A percentile compares a stretch with the other conserved stretches of the same genome.
phyloP scores from a whole-genome alignment of 257 asterid genomes.

The Verbascum thapsus region DNA sequence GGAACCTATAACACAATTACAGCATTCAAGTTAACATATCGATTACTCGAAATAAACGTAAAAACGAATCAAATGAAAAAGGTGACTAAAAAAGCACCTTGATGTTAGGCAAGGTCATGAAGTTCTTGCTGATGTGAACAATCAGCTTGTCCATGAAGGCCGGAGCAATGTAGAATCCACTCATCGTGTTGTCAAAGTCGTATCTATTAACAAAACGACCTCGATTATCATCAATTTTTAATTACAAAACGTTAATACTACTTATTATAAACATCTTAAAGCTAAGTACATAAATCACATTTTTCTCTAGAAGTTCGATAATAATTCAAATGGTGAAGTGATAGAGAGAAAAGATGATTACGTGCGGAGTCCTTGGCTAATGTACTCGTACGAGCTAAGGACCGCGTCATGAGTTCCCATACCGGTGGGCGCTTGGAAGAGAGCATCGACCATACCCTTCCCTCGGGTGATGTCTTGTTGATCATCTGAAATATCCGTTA shows the following conservation, averaged over 20 bases:
- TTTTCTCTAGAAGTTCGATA: too few relatives aligned
- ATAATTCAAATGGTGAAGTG: too few relatives aligned
- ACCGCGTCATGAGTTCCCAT: slow-evolving; percentile 69
- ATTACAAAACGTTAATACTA: too few relatives aligned
- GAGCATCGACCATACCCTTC: slow-evolving; percentile 70
- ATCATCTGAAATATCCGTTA: slow-evolving; percentile 63
- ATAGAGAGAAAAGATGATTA: slow-evolving; percentile 27
- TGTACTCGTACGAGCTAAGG: slow-evolving; percentile 69
- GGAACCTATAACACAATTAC: slow-evolving; percentile 49
- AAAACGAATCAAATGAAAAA: not conserved
- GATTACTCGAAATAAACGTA: not conserved
- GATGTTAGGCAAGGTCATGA: slow-evolving; percentile 73
- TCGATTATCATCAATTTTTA: not conserved
- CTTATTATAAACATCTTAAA: not conserved
- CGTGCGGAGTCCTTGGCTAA: slow-evolving; percentile 69
- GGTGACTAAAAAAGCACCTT: slow-evolving; percentile 43
- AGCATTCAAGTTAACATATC: not conserved
- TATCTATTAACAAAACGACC: slow-evolving; percentile 26
- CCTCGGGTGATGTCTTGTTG: slow-evolving; percentile 86
- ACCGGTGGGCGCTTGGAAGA: slow-evolving; percentile 79
- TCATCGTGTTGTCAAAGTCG: slow-evolving; percentile 63
- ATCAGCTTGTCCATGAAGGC: slow-evolving; percentile 93
- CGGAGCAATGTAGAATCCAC: slow-evolving; percentile 78
- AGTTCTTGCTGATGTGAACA: slow-evolving; percentile 73
- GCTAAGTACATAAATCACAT: too few relatives aligned